Evolutionary conservation across 192 early-diverging fungal genomes (phyloP), one percentile per base, ranked within the genome.

Genomic region (Coemansia sp.): DNA sequence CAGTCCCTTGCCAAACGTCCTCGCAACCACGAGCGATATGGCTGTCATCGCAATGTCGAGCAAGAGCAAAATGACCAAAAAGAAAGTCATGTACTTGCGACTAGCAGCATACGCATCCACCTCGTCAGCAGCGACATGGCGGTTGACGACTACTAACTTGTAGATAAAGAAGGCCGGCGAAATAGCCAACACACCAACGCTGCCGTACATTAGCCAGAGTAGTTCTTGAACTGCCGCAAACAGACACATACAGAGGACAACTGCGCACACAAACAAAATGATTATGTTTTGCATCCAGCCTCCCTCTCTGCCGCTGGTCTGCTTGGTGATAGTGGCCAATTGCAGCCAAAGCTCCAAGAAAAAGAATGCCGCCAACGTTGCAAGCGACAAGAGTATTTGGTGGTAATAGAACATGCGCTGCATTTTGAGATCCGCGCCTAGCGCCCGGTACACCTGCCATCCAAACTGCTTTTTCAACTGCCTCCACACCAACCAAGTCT

Each of bases 241-340:
- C 55, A 73, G 64, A 26, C 64, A 64, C 66, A 76, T 30, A 38
- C 67, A 59, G 13, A 84, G 66, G 0, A 67, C 30, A 32, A 62
- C 62, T 19, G 53, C 58, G 26, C 52, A 63, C 47, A 66, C 30
- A 46, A 63, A 28, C 3, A 76, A 28, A 11, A 69, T 47, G 13
- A 63, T 21, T 3, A 70, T 49, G 40, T 66, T 62, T 28, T 63
- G 67, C 38, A 66, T 53, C 77, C 72, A 68, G 40, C 67, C 65
- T 8, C 47, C 55, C 32, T 64, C 65, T 1, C 13, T 13, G 46
- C 67, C 60, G 53, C 66, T 7, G 6, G 66, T 43, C 62, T 63
- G 69, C 10, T 85, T 75, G 17, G 87, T 64, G 28, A 89, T 66
- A 5, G 75, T 85, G 5, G 88, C 76, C 62, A 85, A 88, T 73